phyloP scores from a whole-genome alignment of 2,329 filamentous ascomycete genomes.

The Fusarium ramigenum region DNA sequence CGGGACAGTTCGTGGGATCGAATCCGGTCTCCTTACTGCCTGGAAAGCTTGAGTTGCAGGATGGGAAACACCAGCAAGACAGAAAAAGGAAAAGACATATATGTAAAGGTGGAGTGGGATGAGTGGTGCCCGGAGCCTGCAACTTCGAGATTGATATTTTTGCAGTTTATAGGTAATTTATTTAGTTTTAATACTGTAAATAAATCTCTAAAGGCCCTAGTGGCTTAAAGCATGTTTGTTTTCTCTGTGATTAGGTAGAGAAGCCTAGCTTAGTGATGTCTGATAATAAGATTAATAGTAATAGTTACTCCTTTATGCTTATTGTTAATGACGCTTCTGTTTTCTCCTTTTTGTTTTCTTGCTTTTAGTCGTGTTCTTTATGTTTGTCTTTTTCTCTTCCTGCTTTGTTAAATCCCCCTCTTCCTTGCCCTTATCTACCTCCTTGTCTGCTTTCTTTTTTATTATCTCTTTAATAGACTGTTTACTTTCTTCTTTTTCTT shows the following conservation, averaged over 20 bases:
- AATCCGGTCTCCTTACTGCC: neutral
- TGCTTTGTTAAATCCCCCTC: neutral
- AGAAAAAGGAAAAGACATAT: neutral
- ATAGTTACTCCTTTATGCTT: accelerated
- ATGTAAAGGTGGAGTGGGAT: neutral
- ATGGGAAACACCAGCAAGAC: neutral
- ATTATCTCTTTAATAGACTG: no score
- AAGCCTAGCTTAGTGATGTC: no score
- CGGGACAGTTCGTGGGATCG: neutral
- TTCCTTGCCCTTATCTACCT: neutral
- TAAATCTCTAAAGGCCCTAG: neutral
- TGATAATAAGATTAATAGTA: accelerated
- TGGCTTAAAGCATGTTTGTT: neutral
- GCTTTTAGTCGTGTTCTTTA: neutral
- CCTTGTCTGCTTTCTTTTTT: neutral
- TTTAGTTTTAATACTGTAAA: neutral
- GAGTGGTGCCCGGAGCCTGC: neutral
- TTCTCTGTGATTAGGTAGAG: no score
- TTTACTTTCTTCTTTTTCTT: no score
- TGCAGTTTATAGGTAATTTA: neutral
- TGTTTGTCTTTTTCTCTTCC: neutral
- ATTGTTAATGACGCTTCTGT: neutral
- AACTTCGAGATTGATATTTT: neutral
- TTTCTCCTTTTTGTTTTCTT: neutral
- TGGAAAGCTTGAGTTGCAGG: neutral